These are phyloP conservation scores for Didymella glomerata DNA, from an alignment of 2,329 filamentous ascomycete genomes.

Conservation along the genomic window DNA sequence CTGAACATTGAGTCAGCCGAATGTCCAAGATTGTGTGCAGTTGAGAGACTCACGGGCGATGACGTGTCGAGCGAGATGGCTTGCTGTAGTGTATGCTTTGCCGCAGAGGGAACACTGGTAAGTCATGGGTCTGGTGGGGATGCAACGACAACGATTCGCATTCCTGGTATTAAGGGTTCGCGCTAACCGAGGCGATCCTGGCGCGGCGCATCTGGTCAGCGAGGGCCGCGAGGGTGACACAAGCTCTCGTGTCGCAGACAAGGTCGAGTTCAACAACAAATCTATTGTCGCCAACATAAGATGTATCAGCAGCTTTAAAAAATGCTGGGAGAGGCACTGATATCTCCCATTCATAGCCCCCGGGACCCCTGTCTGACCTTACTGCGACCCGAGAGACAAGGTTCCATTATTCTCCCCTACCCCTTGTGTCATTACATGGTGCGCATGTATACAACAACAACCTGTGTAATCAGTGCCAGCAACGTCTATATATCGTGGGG, in stretches of 20 bases:
- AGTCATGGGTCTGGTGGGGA: background rate
- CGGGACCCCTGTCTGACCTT: too few relatives aligned
- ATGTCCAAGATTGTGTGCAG: background rate
- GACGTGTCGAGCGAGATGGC: constrained; percentile 5
- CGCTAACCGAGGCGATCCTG: background rate
- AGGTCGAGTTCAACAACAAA: too few relatives aligned
- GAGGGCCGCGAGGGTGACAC: background rate
- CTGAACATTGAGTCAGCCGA: background rate
- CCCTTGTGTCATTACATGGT: too few relatives aligned
- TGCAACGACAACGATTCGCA: background rate
- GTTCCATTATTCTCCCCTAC: too few relatives aligned
- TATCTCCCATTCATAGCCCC: too few relatives aligned
- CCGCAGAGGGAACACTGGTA: constrained; percentile 2
- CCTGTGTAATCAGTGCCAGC: background rate
- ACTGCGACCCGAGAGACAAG: too few relatives aligned
- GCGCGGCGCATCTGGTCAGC: background rate
- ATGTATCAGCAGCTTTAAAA: too few relatives aligned
- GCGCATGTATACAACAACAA: background rate
- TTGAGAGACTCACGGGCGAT: constrained; percentile 1
- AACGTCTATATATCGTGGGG: background rate
- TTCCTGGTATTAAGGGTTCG: background rate
- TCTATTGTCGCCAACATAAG: too few relatives aligned
- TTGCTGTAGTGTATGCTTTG: constrained; percentile 6
- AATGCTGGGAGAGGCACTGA: too few relatives aligned
- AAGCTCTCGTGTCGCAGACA: too few relatives aligned